Conservation (phyloP, 495 filamentous ascomycete genomes). For the Monascus purpureus region DNA sequence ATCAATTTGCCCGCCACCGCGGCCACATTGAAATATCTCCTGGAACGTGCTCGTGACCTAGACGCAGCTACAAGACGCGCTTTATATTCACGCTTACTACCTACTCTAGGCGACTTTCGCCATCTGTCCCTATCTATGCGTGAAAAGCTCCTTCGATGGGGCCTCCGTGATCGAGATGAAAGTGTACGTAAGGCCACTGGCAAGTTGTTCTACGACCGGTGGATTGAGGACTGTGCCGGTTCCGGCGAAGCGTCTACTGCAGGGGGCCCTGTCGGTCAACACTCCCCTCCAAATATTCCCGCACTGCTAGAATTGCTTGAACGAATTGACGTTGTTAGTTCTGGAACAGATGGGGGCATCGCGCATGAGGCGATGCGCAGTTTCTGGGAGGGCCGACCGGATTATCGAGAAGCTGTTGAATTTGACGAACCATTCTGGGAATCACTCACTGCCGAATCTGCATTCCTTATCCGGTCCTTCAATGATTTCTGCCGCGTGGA, state of each 20-base stretch:
- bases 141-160: constrained; percentile 93
- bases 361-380: constrained; percentile 83
- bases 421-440: constrained; percentile 89
- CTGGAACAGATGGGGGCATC: constrained; percentile 78
- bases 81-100: constrained; percentile 77
- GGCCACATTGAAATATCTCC: constrained; percentile 72
- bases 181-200: constrained; percentile 84
- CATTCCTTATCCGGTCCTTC: constrained; percentile 79
- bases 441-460: constrained; percentile 65
- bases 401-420: constrained; percentile 67
- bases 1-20: constrained; percentile 76
- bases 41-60: constrained; percentile 81
- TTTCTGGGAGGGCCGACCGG: constrained; percentile 89
- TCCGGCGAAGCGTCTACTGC: constrained; percentile 34
- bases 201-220: constrained; percentile 80
- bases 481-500: constrained; percentile 78
- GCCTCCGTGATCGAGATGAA: constrained; percentile 86
- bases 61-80: constrained; percentile 72
- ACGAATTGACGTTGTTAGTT: constrained; percentile 83
- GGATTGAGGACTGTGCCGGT: constrained; percentile 88
- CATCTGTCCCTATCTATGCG: constrained; percentile 90
- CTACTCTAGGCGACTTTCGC: constrained; percentile 86
- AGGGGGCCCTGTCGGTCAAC: constrained; percentile 27
- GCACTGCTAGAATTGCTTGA: constrained; percentile 82
- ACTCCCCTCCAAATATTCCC: constrained; percentile 51